A percentile compares a stretch with the other conserved stretches of the same genome.
Evolutionary conservation across 306 rosid species (phyloP).

Genomic region (Comarum palustre): DNA sequence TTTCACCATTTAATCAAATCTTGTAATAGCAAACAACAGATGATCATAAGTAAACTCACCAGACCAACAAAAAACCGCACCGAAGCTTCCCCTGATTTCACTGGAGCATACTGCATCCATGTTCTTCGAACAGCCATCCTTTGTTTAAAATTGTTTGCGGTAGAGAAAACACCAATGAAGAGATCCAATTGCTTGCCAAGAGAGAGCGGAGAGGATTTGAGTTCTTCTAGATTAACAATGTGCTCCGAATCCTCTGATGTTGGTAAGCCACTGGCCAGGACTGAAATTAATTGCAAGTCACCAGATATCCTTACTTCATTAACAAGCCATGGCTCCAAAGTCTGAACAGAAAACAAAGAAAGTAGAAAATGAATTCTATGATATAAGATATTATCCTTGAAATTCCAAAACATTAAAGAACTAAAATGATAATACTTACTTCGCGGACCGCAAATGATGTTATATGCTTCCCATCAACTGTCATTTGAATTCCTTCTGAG

Average conservation of each 20-base stretch:
- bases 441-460: constrained; percentile 92
- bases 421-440: constrained; percentile 36
- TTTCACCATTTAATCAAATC: constrained; percentile 13
- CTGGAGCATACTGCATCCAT: constrained; percentile 96
- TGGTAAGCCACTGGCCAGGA: constrained; percentile 91
- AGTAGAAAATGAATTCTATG: constrained; percentile 31
- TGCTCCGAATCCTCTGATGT: constrained; percentile 96
- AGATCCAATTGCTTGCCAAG: constrained; percentile 55
- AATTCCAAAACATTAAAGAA: constrained; percentile 9
- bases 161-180: constrained; percentile 90
- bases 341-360: constrained; percentile 48
- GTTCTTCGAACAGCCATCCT: constrained; percentile 98
- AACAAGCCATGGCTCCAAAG: constrained; percentile 98
- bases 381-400: constrained; percentile 12
- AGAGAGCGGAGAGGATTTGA: constrained; percentile 60
- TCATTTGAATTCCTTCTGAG: constrained; percentile 96
- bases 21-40: constrained; percentile 12
- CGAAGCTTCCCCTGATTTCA: constrained; percentile 60
- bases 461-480: constrained; percentile 95
- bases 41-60: constrained; percentile 55
- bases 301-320: constrained; percentile 75
- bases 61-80: constrained; percentile 97
- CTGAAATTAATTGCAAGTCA: constrained; percentile 74
- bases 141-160: constrained; percentile 92
- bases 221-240: constrained; percentile 62